Conservation (phyloP, 148 eudicot species). For the Rhododendron mucronatum region DNA sequence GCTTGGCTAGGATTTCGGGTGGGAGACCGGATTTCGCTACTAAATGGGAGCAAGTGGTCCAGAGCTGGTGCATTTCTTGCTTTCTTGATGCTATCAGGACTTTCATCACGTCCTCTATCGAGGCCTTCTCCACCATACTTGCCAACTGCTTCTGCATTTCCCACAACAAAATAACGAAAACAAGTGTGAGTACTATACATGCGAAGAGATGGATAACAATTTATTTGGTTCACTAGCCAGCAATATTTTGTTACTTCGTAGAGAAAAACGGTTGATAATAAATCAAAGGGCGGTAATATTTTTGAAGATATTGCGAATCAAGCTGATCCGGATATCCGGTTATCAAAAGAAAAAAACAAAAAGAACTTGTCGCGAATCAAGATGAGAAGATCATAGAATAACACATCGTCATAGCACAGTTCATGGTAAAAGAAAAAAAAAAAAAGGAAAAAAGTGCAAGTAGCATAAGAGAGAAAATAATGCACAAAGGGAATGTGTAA, state of each 20-base stretch:
- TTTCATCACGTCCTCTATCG: constrained; percentile 97
- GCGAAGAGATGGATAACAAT: not conserved
- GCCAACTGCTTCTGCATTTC: constrained; percentile 75
- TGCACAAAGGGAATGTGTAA: not conserved
- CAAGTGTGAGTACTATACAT: not conserved
- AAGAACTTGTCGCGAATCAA: no score
- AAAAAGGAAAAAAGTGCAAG: not conserved
- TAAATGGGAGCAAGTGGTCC: constrained; percentile 86
- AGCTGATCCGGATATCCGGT: no score
- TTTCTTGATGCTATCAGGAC: constrained; percentile 87
- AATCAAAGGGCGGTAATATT: not conserved
- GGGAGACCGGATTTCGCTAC: constrained; percentile 93
- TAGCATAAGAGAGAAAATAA: not conserved
- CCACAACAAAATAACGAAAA: not conserved
- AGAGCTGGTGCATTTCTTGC: constrained; percentile 90
- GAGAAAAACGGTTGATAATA: not conserved
- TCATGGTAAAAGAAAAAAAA: not conserved
- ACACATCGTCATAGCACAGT: not conserved
- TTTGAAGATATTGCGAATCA: not conserved
- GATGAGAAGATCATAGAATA: not conserved
- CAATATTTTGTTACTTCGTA: not conserved
- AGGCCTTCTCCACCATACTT: constrained; percentile 91
- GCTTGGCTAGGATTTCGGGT: constrained; percentile 81
- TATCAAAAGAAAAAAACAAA: no score
- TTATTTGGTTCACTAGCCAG: not conserved